phyloP scores from a whole-genome alignment of 1,139 yeast genomes.

The Hyphopichia pseudoburtonii region DNA sequence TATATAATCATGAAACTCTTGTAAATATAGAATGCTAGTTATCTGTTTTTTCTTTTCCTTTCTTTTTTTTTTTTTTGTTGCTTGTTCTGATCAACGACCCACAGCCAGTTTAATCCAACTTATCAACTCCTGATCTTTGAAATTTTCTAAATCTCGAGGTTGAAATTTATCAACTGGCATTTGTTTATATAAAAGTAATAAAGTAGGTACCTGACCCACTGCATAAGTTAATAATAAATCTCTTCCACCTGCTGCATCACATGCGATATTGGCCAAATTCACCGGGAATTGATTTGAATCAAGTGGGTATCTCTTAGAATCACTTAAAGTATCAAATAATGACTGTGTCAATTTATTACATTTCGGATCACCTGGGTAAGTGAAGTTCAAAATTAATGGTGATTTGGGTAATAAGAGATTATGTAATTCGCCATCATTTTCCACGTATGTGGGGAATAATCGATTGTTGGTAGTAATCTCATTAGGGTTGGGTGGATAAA shows the following conservation, averaged over 20 bases:
- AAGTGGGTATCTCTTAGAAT: constrained; percentile 49
- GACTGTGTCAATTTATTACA: constrained; percentile 66
- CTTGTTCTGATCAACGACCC: background rate
- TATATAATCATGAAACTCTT: background rate
- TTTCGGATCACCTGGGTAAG: constrained; percentile 61
- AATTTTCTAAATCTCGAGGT: constrained; percentile 35
- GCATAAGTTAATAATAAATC: constrained; percentile 60
- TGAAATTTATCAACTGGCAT: constrained; percentile 55
- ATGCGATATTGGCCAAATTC: constrained; percentile 68
- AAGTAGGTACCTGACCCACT: constrained; percentile 60
- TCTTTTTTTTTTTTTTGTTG: no score
- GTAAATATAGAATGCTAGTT: background rate
- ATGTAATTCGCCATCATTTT: constrained; percentile 54
- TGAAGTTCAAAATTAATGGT: constrained; percentile 73
- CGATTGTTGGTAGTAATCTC: constrained; percentile 42
- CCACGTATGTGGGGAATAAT: constrained; percentile 41
- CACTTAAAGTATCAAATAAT: constrained; percentile 54
- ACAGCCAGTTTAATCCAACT: constrained; percentile 46
- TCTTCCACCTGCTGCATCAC: constrained; percentile 62
- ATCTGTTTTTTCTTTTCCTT: no score
- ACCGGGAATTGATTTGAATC: constrained; percentile 31
- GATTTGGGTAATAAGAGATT: constrained; percentile 52
- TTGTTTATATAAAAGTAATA: constrained; percentile 68
- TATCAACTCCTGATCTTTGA: constrained; percentile 53
- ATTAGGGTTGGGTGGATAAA: constrained; percentile 43